Percentiles rank a stretch among this genome's conserved stretches.
Conservation (phyloP, 2,329 filamentous ascomycete species). For the Ophiognomonia clavigignenti-juglandacearum region DNA sequence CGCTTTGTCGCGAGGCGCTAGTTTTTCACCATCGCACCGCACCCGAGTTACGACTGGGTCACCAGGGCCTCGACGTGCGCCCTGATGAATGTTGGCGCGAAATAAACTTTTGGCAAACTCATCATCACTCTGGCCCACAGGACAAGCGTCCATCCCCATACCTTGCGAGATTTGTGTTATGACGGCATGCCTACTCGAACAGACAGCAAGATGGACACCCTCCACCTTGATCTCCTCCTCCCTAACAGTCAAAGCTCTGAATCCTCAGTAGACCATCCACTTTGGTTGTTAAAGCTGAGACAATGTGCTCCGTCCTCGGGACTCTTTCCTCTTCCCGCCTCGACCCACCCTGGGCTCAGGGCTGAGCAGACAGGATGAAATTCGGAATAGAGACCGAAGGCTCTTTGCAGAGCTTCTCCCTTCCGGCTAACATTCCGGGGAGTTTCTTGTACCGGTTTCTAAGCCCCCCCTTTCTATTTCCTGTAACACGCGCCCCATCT, state of each 20-base stretch:
- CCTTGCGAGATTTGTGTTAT: too few species aligned
- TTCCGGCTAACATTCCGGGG: constrained; percentile 12
- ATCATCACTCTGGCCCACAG: not conserved
- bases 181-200: too few species aligned
- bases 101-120: constrained; percentile 7
- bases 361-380: constrained; percentile 14
- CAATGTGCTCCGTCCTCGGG: constrained; percentile 12
- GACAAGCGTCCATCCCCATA: too few species aligned
- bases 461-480: not conserved
- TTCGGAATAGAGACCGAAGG: constrained; percentile 1
- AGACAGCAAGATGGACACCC: too few species aligned
- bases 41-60: not conserved
- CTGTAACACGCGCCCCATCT: too few species aligned
- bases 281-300: constrained; percentile 14
- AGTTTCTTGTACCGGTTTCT: too few species aligned
- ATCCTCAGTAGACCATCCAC: constrained; percentile 14
- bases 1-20: constrained; percentile 1
- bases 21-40: not conserved
- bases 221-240: not conserved
- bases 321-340: constrained; percentile 11
- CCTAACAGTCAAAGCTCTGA: constrained; percentile 4
- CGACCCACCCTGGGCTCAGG: constrained; percentile 13
- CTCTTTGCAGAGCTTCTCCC: not conserved
- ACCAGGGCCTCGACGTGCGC: too few species aligned
- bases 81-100: too few species aligned